These are phyloP conservation scores for Eurotiales sp. DNA, from an alignment of 2,329 filamentous ascomycete species.

Conservation along the genomic window DNA sequence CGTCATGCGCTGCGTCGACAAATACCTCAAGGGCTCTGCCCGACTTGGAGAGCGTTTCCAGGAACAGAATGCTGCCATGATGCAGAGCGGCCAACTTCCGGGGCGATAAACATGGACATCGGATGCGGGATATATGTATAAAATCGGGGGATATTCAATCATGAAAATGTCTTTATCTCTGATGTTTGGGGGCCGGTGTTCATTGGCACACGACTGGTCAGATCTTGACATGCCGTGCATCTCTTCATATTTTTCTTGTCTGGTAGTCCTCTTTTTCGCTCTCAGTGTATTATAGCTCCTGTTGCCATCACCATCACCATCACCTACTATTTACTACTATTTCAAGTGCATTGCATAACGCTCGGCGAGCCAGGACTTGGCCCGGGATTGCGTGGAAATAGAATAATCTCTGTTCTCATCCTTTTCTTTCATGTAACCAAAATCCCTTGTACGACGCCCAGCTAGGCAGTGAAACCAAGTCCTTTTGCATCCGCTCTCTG, in stretches of 20 bases:
- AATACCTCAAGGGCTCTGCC: slow-evolving; percentile 88
- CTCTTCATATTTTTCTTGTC: not conserved
- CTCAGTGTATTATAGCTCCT: slow-evolving; percentile 11
- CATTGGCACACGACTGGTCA: not conserved
- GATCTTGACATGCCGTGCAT: slow-evolving; percentile 3
- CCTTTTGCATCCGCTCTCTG: too few relatives aligned
- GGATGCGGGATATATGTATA: not conserved
- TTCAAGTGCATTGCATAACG: not conserved
- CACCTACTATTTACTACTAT: not conserved
- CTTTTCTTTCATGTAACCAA: too few relatives aligned
- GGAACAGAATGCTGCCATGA: slow-evolving; percentile 66
- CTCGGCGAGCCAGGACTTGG: not conserved
- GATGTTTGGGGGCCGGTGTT: not conserved
- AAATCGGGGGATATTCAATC: not conserved
- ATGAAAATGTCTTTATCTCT: not conserved
- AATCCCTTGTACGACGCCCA: too few relatives aligned
- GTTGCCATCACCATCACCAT: not conserved
- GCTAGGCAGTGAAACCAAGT: too few relatives aligned
- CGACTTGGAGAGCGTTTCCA: slow-evolving; percentile 88
- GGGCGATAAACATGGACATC: slow-evolving; percentile 30
- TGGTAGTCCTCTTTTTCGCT: slow-evolving; percentile 1
- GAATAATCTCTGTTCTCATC: not conserved
- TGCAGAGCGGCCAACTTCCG: slow-evolving; percentile 54
- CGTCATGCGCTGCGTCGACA: slow-evolving; percentile 91
- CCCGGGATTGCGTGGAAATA: not conserved